Evolutionary conservation across 1,139 yeast genomes (phyloP).

Genomic region (Wickerhamomyces sp.): DNA sequence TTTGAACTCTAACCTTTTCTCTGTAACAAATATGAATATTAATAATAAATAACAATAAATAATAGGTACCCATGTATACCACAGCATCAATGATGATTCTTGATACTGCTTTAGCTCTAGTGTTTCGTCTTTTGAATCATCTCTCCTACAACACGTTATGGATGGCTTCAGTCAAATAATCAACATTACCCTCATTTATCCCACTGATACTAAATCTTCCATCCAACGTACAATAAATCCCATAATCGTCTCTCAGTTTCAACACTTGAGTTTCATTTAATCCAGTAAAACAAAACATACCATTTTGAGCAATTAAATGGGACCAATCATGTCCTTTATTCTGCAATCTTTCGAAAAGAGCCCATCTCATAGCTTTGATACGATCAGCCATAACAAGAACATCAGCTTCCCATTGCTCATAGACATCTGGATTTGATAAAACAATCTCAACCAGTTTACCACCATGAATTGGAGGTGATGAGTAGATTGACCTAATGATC

Average conservation of each 20-base stretch:
- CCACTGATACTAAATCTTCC: slow-evolving; percentile 95
- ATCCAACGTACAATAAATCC: slow-evolving; percentile 80
- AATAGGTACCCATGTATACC: too few species aligned
- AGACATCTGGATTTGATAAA: slow-evolving; percentile 56
- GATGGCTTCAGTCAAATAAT: slow-evolving; percentile 74
- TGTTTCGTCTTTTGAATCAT: too few species aligned
- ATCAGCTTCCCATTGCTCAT: slow-evolving; percentile 72
- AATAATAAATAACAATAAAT: too few species aligned
- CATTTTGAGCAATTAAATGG: slow-evolving; percentile 83
- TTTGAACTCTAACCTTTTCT: too few species aligned
- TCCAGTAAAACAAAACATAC: slow-evolving; percentile 96
- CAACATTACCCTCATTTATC: slow-evolving; percentile 72
- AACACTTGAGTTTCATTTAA: slow-evolving; percentile 65
- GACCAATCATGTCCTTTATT: slow-evolving; percentile 68
- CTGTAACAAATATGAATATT: too few species aligned
- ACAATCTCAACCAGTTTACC: slow-evolving; percentile 81
- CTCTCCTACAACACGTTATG: slow-evolving; percentile 30
- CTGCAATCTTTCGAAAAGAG: slow-evolving; percentile 47
- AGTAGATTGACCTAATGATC: slow-evolving; percentile 80
- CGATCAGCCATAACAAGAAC: slow-evolving; percentile 74
- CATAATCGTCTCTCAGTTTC: slow-evolving; percentile 61
- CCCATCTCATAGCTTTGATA: slow-evolving; percentile 63
- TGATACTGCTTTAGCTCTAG: too few species aligned
- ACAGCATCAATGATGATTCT: too few species aligned
- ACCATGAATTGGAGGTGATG: slow-evolving; percentile 94